Conservation (phyloP, 73 alveolate species). For the Effrenium voratum region DNA sequence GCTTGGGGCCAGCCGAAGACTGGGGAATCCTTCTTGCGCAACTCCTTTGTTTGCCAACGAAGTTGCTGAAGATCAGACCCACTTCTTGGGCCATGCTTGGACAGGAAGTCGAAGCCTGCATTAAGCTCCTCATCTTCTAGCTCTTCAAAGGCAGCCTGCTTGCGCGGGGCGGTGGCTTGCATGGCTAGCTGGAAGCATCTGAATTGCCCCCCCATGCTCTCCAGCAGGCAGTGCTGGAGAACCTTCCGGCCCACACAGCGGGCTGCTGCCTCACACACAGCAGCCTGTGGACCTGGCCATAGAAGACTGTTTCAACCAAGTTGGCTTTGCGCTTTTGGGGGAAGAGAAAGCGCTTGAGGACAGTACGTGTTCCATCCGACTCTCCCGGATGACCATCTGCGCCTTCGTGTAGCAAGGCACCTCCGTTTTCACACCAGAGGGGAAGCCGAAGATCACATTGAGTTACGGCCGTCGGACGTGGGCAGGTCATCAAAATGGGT, state of each 20-base stretch:
- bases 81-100: background rate
- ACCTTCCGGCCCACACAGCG: slow-evolving; percentile 21
- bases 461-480: no score
- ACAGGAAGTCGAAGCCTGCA: slow-evolving; percentile 9
- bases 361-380: background rate
- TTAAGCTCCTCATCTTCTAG: slow-evolving; percentile 4
- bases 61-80: background rate
- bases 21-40: background rate
- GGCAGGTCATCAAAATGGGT: no score
- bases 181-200: slow-evolving; percentile 1
- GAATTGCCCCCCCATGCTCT: background rate
- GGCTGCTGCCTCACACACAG: background rate
- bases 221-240: slow-evolving; percentile 3
- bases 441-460: no score
- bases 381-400: background rate
- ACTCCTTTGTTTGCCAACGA: slow-evolving; percentile 27
- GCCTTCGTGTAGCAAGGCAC: slow-evolving; percentile 16
- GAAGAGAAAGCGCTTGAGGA: slow-evolving; percentile 17
- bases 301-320: background rate
- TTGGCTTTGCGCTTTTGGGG: background rate
- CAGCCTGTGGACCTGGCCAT: background rate
- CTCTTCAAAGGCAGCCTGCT: background rate
- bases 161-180: background rate
- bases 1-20: slow-evolving; percentile 32
- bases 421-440: background rate